Evolutionary conservation across 2,329 filamentous ascomycete species (phyloP).

Genomic region (Ascomycota sp.): DNA sequence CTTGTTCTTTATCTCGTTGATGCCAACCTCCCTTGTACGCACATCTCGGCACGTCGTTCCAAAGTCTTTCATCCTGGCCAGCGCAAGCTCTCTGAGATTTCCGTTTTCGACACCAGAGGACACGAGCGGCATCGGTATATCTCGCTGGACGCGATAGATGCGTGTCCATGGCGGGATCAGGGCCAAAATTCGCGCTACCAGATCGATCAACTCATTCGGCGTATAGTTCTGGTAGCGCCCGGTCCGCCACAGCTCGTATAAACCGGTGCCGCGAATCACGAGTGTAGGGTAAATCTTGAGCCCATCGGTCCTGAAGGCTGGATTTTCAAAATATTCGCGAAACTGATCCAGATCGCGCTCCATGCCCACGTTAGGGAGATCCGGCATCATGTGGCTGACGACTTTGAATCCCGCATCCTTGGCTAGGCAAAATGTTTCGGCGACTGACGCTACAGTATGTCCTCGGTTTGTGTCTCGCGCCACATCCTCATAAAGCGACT

Average conservation of each 20-base stretch:
- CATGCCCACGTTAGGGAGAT: slow-evolving; percentile 94
- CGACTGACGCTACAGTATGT: slow-evolving; percentile 86
- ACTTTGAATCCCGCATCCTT: slow-evolving; percentile 99
- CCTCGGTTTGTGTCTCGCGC: slow-evolving; percentile 95
- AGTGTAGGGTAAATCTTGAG: slow-evolving; percentile 96
- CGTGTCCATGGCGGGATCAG: slow-evolving; percentile 93
- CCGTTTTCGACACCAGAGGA: slow-evolving; percentile 96
- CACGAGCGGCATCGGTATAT: slow-evolving; percentile 99
- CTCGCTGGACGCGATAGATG: slow-evolving; percentile 94
- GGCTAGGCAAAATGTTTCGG: slow-evolving; percentile 88
- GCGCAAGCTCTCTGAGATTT: slow-evolving; percentile 77
- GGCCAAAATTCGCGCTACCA: slow-evolving; percentile 88
- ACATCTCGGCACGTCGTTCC: slow-evolving; percentile 94
- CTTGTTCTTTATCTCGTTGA: slow-evolving; percentile 98
- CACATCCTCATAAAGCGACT: slow-evolving; percentile 93
- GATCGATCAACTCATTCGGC: slow-evolving; percentile 84
- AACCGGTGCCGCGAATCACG: slow-evolving; percentile 84
- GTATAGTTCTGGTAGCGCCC: slow-evolving; percentile 98
- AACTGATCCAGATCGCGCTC: slow-evolving; percentile 95
- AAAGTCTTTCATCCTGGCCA: slow-evolving; percentile 98
- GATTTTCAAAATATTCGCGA: slow-evolving; percentile 92
- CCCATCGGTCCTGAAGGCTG: slow-evolving; percentile 86
- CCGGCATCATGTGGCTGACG: slow-evolving; percentile 99
- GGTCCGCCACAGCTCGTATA: slow-evolving; percentile 95
- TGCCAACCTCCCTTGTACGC: slow-evolving; percentile 84